These are phyloP conservation scores for Hyaloscypha finlandica DNA, from an alignment of 495 filamentous ascomycete species.

Conservation along the genomic window DNA sequence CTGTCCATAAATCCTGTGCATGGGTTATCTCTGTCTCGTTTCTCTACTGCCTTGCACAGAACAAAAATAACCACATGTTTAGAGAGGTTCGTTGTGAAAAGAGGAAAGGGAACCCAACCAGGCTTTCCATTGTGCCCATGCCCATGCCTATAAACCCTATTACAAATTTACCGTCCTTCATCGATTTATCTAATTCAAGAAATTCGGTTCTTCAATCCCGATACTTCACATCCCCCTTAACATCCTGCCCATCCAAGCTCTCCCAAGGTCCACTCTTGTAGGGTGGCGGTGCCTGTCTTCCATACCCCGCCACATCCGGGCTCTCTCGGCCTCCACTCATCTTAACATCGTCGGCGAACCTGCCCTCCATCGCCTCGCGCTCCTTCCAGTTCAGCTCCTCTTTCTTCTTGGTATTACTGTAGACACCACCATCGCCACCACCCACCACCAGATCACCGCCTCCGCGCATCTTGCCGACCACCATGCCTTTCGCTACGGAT, in stretches of 20 bases:
- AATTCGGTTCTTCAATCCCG: neutral
- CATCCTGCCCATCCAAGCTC: conserved; percentile 27
- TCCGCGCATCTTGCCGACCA: conserved; percentile 82
- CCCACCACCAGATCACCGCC: conserved; percentile 87
- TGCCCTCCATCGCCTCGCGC: conserved; percentile 24
- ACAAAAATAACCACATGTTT: too few species aligned
- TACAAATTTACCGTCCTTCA: neutral
- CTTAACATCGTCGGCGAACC: conserved; percentile 28
- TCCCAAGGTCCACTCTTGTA: conserved; percentile 39
- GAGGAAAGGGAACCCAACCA: neutral
- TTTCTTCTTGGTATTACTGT: conserved; percentile 26
- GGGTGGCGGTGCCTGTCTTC: conserved; percentile 36
- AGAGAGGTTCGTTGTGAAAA: neutral
- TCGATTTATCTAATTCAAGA: neutral
- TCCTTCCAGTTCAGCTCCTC: conserved; percentile 27
- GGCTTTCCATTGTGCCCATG: neutral
- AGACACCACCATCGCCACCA: conserved; percentile 67
- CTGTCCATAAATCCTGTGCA: too few species aligned
- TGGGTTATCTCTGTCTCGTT: too few species aligned
- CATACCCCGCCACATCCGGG: conserved; percentile 39
- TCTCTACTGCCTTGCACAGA: too few species aligned
- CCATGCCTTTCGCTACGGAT: conserved; percentile 96
- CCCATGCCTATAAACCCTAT: neutral
- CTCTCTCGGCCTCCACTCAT: conserved; percentile 31
- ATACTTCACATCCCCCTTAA: neutral